Evolutionary conservation across 345 rosid genomes (phyloP).

Genomic region (Camelina sativa): DNA sequence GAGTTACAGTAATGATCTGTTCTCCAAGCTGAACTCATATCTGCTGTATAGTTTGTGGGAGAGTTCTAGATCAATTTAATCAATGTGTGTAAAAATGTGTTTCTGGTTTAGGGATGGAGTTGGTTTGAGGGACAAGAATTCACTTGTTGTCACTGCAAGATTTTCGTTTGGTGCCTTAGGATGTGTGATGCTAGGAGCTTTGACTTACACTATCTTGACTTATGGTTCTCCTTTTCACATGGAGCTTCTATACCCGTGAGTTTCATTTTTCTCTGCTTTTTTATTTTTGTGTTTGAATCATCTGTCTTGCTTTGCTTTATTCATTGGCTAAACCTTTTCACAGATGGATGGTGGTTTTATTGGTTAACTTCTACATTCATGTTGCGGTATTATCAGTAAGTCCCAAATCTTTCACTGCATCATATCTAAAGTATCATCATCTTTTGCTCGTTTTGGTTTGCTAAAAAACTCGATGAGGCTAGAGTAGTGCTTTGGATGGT

Average conservation of each 20-base stretch:
- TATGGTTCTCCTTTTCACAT: constrained; percentile 86
- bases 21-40: neutral
- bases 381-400: constrained; percentile 71
- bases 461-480: neutral
- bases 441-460: constrained; percentile 19
- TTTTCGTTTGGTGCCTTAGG: constrained; percentile 67
- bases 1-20: neutral
- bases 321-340: constrained; percentile 6
- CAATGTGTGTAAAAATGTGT: neutral
- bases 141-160: constrained; percentile 61
- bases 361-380: constrained; percentile 77
- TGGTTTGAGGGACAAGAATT: constrained; percentile 51
- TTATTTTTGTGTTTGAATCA: neutral
- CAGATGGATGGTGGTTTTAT: constrained; percentile 84
- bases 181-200: constrained; percentile 70
- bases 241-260: constrained; percentile 88
- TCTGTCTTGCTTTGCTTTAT: constrained; percentile 6
- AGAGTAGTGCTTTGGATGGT: constrained; percentile 5
- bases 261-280: neutral
- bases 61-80: neutral
- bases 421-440: neutral
- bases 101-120: constrained; percentile 49
- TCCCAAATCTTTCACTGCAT: constrained; percentile 21
- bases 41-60: neutral
- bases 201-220: constrained; percentile 66